These are phyloP conservation scores for Cardamine chenopodiifolia DNA, from an alignment of 345 rosid species.

Conservation along the genomic window DNA sequence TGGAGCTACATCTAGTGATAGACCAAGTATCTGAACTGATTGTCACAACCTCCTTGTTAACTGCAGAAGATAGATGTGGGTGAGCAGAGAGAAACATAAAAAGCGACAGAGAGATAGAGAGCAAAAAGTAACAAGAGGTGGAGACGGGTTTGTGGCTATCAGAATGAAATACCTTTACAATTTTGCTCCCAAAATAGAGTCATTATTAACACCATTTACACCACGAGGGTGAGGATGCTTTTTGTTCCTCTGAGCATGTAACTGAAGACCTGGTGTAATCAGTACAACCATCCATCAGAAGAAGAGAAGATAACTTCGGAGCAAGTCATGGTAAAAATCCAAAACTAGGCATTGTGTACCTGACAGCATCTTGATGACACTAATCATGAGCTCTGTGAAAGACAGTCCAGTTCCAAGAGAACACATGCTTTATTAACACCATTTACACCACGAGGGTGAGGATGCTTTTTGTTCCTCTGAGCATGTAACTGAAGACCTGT, in stretches of 20 bases:
- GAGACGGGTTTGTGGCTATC: neutral
- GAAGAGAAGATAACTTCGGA: slow-evolving; percentile 7
- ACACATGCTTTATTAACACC: slow-evolving; percentile 48
- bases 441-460: slow-evolving; percentile 40
- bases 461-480: slow-evolving; percentile 32
- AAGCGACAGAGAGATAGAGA: neutral
- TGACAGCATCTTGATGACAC: slow-evolving; percentile 74
- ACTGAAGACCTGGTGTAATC: slow-evolving; percentile 62
- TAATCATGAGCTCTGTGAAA: slow-evolving; percentile 60
- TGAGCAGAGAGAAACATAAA: slow-evolving; percentile 19
- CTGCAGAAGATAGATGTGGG: slow-evolving; percentile 48
- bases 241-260: slow-evolving; percentile 38
- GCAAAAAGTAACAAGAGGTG: slow-evolving; percentile 9
- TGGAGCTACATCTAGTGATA: slow-evolving; percentile 41
- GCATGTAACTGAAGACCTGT: slow-evolving; percentile 56
- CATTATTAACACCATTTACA: slow-evolving; percentile 43
- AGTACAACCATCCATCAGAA: slow-evolving; percentile 37
- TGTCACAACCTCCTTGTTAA: slow-evolving; percentile 48
- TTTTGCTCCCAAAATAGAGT: slow-evolving; percentile 45
- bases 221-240: slow-evolving; percentile 36
- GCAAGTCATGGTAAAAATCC: neutral
- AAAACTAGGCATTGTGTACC: slow-evolving; percentile 48
- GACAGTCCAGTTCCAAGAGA: slow-evolving; percentile 48
- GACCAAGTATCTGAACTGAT: slow-evolving; percentile 54
- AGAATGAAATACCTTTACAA: slow-evolving; percentile 50